These are phyloP conservation scores for Cyclostephanos tholiformis DNA, from an alignment of 108 stramenopile species.

Conservation along the genomic window DNA sequence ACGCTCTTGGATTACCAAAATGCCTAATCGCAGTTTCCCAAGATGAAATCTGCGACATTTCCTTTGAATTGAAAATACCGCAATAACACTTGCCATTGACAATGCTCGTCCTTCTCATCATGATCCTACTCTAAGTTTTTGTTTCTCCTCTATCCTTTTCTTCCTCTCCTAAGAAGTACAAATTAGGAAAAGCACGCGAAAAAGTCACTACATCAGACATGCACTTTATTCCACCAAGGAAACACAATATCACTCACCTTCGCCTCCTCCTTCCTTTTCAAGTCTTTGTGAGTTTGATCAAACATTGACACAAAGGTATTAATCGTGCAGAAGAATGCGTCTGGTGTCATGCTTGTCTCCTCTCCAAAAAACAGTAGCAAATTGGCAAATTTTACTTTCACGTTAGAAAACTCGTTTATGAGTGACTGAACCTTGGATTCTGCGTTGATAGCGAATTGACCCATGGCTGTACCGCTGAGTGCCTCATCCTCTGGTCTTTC, in stretches of 20 bases:
- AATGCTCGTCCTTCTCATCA: slow-evolving; percentile 10
- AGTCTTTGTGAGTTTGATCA: slow-evolving; percentile 47
- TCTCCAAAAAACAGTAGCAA: slow-evolving; percentile 45
- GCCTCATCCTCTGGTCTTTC: slow-evolving; percentile 40
- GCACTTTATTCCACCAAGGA: neutral
- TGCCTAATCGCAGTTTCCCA: no score
- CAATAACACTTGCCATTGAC: no score
- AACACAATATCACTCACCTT: slow-evolving; percentile 23
- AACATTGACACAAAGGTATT: slow-evolving; percentile 50
- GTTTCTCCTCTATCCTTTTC: slow-evolving; percentile 41
- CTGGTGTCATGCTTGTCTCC: slow-evolving; percentile 34
- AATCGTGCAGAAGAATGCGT: slow-evolving; percentile 47
- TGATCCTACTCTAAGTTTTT: slow-evolving; percentile 25
- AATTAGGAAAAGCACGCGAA: neutral
- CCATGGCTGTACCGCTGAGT: slow-evolving; percentile 28
- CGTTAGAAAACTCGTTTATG: slow-evolving; percentile 24
- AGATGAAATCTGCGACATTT: no score
- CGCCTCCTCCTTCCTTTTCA: slow-evolving; percentile 38
- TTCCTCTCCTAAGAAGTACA: slow-evolving; percentile 27
- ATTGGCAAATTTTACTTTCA: slow-evolving; percentile 24
- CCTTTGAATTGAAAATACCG: no score
- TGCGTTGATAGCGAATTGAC: slow-evolving; percentile 42
- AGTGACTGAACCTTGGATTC: slow-evolving; percentile 28
- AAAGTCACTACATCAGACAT: neutral
- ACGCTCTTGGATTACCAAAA: no score